These are phyloP conservation scores for Medicago arabica DNA, from an alignment of 306 rosid genomes.

Conservation along the genomic window DNA sequence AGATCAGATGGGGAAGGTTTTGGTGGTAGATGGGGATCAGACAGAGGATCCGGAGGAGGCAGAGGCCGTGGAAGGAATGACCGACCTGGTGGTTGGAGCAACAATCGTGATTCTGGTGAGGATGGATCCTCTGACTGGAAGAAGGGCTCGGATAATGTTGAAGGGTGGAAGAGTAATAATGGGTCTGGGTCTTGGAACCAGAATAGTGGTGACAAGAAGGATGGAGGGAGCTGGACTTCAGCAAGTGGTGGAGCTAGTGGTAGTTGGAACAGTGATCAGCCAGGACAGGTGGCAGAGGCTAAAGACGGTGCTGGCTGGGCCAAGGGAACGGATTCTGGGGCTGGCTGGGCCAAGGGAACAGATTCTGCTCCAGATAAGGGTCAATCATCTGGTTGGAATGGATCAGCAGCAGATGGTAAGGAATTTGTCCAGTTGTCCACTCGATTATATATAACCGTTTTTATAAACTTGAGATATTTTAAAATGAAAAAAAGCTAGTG, in stretches of 20 bases:
- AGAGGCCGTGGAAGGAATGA: constrained; percentile 81
- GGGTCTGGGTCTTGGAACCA: constrained; percentile 40
- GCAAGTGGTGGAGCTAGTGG: constrained; percentile 24
- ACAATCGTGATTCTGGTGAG: constrained; percentile 47
- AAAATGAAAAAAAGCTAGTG: not conserved
- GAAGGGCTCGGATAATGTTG: constrained; percentile 45
- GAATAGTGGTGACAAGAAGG: constrained; percentile 5
- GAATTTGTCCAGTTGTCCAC: not conserved
- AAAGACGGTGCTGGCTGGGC: constrained; percentile 1
- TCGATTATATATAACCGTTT: not conserved
- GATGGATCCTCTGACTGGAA: constrained; percentile 59
- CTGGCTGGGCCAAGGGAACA: constrained; percentile 29
- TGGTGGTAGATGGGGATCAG: constrained; percentile 58
- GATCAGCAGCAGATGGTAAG: constrained; percentile 47
- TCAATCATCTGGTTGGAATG: constrained; percentile 53
- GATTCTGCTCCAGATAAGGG: constrained; percentile 46
- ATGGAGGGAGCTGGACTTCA: constrained; percentile 45
- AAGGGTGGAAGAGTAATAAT: constrained; percentile 52
- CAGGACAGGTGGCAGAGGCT: not conserved
- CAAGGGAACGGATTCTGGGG: not conserved
- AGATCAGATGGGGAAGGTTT: constrained; percentile 58
- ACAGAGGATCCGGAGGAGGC: constrained; percentile 62
- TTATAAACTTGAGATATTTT: not conserved
- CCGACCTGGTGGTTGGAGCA: constrained; percentile 62
- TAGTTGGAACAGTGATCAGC: constrained; percentile 2